Base-by-base conservation (phyloP, 306 rosid genomes). In the Quercus variabilis region DNA sequence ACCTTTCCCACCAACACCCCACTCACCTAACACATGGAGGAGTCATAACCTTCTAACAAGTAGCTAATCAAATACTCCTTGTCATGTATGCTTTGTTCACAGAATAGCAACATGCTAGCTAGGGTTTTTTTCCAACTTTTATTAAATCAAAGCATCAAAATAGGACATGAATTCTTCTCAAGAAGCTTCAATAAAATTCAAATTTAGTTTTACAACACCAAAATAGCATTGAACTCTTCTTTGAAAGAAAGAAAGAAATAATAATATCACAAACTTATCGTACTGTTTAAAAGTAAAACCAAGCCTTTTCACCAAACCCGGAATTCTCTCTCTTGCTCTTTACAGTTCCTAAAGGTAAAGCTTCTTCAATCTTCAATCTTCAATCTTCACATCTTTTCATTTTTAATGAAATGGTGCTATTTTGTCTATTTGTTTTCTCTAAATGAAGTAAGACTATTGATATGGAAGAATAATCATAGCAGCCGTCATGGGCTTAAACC, bases 351-450 rank as follows among this genome's bases (percentile, higher is more conserved):
- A 35, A 35, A 56, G 19, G 79, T 56, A n/a, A n/a, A 73, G 72
- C 63, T 78, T 79, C 35, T 49, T 35, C 26, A 67, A 18, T 69
- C 52, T 68, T 35, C 26, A 67, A 18, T 69, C 52, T 68, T 31
- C 73, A 20, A 23, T 28, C 41, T 26, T 43, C 33, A 8, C 12
- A 10, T 21, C 79, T 5, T 5, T 2, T 56, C 25, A 35, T 35
- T 18, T 41, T 71, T 5, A 14, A 3, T 25, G 41, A 14, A 23
- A 60, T 28, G 26, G 51, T 77, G 23, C 5, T 17, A 8, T 69
- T 35, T 72, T 17, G 21, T 63, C 69, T 51, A 69, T 63, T 82
- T 82, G 38, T 54, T 77, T 77, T 57, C 35, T 54, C n/a, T 38
- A 69, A 75, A 69, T 74, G 43, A 18, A 1, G 31, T 15, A 1